Evolutionary conservation across 139 green algal genomes (phyloP), one percentile per base, ranked within the genome.

Genomic region (Tetraselmis chui): DNA sequence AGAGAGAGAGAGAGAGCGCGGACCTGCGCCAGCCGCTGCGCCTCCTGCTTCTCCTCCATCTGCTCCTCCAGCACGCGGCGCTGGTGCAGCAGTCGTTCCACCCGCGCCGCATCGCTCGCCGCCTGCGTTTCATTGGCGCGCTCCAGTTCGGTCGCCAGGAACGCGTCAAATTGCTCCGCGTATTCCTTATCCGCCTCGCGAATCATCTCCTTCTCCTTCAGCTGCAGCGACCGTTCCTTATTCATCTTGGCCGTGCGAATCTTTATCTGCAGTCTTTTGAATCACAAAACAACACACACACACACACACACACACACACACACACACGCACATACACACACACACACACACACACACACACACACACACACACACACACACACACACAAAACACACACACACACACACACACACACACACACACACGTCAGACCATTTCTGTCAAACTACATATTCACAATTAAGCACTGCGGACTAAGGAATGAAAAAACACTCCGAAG

Each of bases 261-360:
- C 84, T 93, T 93, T 59, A 91, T 87, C 0, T 88, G 86, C 25
- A 94, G 84, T 78, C 90, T 94, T 86, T n/a, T n/a, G n/a, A n/a
- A n/a, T n/a, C n/a, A n/a, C n/a, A n/a, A n/a, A n/a, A n/a, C n/a
- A n/a, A n/a, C n/a, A n/a, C n/a, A 67, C 45, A 67, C 45, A 67
- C 45, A 67, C 45, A 67, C 18, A 67, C 45, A 67, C 45, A 67
- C 45, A 67, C 45, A 67, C 45, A 67, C 45, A 18, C 45, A 18
- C 45, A 18, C 11, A 18, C 45, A 67, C 45, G 45, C 45, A 18
- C 45, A 67, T 67, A 5, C 5, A 67, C 45, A 67, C 18, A 67
- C 45, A 18, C 45, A n/a, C n/a, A n/a, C n/a, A n/a, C n/a, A n/a
- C n/a, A n/a, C n/a, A n/a, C n/a, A n/a, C n/a, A n/a, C n/a, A n/a